Conservation (phyloP, 2,329 filamentous ascomycete species). For the Fusarium continuum region DNA sequence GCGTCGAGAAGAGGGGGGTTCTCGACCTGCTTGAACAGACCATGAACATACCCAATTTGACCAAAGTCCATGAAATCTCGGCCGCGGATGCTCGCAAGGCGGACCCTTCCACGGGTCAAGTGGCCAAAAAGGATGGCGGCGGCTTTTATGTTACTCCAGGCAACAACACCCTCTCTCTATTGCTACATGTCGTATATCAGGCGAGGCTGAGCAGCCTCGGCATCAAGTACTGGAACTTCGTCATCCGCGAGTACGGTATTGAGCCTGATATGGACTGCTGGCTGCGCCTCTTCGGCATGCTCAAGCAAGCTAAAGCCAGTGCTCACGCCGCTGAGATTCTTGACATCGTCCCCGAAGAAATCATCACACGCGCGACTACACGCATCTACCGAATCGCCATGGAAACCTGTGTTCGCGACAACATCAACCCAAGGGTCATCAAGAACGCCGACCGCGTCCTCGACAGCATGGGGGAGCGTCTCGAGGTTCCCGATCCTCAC, state of each 20-base stretch:
- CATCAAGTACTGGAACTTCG: constrained; percentile 79
- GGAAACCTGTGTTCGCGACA: constrained; percentile 77
- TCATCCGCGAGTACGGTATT: constrained; percentile 71
- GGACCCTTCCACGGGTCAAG: background rate
- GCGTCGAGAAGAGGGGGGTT: constrained; percentile 73
- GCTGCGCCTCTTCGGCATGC: constrained; percentile 71
- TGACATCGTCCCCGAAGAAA: constrained; percentile 57
- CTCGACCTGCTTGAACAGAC: constrained; percentile 82
- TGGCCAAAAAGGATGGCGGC: constrained; percentile 22
- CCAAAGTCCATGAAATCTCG: constrained; percentile 40
- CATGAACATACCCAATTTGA: constrained; percentile 74
- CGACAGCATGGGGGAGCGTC: constrained; percentile 63
- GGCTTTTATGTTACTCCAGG: constrained; percentile 56
- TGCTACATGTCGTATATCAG: constrained; percentile 71
- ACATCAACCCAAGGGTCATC: constrained; percentile 76
- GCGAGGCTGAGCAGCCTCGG: constrained; percentile 69
- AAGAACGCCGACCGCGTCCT: constrained; percentile 72
- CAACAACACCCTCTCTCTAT: constrained; percentile 71
- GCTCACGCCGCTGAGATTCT: constrained; percentile 68
- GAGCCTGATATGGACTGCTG: constrained; percentile 78
- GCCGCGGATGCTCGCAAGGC: constrained; percentile 5
- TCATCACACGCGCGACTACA: constrained; percentile 53
- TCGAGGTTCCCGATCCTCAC: constrained; percentile 58
- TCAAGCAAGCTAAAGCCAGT: constrained; percentile 74
- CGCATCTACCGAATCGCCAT: constrained; percentile 78